Evolutionary conservation across 139 green algal genomes (phyloP).

Genomic region (Closterium sp.): DNA sequence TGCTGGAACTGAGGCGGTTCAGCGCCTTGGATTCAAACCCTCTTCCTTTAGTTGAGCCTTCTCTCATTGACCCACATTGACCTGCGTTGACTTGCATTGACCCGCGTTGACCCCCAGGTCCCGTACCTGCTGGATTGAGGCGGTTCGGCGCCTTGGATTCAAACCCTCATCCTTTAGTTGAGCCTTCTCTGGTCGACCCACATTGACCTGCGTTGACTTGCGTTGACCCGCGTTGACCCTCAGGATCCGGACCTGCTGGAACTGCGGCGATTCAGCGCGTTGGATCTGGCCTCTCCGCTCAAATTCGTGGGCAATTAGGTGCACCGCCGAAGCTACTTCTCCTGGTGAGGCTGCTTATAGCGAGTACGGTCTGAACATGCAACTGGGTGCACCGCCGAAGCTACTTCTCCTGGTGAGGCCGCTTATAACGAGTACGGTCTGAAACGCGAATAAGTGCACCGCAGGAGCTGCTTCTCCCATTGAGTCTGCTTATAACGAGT

Average conservation of each 20-base stretch:
- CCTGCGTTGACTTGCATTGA: too few species aligned
- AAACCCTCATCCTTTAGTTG: too few species aligned
- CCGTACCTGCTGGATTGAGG: neutral
- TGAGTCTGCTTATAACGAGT: neutral
- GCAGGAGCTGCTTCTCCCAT: neutral
- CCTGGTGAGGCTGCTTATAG: neutral
- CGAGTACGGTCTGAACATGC: neutral
- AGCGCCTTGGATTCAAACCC: neutral
- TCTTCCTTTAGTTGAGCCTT: too few species aligned
- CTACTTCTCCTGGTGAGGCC: neutral
- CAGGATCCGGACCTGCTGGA: neutral
- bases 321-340: neutral
- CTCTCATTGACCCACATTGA: too few species aligned
- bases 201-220: too few species aligned
- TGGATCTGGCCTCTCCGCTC: neutral
- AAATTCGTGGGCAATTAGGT: neutral
- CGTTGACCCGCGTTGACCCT: neutral
- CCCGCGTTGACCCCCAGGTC: neutral
- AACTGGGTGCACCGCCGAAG: neutral
- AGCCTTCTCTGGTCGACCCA: too few species aligned
- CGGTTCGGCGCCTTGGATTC: neutral
- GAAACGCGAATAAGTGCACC: neutral
- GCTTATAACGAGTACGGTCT: neutral
- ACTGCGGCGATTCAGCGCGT: neutral
- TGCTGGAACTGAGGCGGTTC: neutral